Conservation (phyloP, 306 rosid genomes). For the Lathyrus sativus region DNA sequence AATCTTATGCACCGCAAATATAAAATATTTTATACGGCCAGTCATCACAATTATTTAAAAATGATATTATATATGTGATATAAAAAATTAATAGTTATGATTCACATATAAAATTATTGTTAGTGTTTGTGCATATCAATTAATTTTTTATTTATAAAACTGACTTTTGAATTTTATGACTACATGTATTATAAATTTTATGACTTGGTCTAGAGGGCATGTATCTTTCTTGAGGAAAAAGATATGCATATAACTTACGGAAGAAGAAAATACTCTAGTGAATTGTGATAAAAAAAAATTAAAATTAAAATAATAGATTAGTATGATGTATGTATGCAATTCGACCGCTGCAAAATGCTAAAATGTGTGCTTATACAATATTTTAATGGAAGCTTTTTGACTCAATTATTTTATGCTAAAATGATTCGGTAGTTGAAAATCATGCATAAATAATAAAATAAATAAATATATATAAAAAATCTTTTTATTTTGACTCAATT, state of each 20-base stretch:
- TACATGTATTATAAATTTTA: not conserved
- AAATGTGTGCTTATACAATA: not conserved
- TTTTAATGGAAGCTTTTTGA: not conserved
- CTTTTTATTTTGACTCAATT: not conserved
- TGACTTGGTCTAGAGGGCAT: not conserved
- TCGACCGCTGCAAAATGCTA: not conserved
- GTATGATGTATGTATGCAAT: not conserved
- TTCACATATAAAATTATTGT: too few relatives aligned
- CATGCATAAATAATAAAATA: not conserved
- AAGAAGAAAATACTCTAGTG: not conserved
- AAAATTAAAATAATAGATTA: not conserved
- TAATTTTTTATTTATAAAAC: too few relatives aligned
- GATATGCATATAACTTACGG: constrained; percentile 7
- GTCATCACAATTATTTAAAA: too few relatives aligned
- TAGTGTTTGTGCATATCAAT: too few relatives aligned
- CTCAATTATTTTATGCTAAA: not conserved
- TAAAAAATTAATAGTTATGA: too few relatives aligned
- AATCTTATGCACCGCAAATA: too few relatives aligned
- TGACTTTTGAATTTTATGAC: not conserved
- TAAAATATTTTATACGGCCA: too few relatives aligned
- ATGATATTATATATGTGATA: too few relatives aligned
- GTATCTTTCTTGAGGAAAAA: constrained; percentile 15
- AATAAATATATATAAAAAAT: not conserved
- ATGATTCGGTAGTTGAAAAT: not conserved
- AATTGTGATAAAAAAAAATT: not conserved